These are phyloP conservation scores for Ganoderma resinaceum DNA, from an alignment of 1,284 basidiomycete genomes.

Conservation along the genomic window DNA sequence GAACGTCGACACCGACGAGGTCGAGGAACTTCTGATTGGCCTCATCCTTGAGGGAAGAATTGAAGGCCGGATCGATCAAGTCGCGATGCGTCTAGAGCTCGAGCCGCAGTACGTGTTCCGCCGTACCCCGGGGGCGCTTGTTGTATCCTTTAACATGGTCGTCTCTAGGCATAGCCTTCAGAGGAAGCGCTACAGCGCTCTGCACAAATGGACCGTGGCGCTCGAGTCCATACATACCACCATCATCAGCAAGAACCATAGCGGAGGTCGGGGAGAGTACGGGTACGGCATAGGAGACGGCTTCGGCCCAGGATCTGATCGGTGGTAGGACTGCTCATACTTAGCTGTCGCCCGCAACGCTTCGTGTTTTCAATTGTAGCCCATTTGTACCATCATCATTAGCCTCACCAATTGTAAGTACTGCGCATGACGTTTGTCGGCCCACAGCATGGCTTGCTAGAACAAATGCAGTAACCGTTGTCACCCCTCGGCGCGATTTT, in stretches of 20 bases:
- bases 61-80: slow-evolving; percentile 95
- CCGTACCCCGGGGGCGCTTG: slow-evolving; percentile 1
- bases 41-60: slow-evolving; percentile 96
- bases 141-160: slow-evolving; percentile 11
- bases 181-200: slow-evolving; percentile 82
- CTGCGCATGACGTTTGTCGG: slow-evolving; percentile 4
- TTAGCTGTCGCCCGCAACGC: slow-evolving; percentile 12
- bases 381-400: slow-evolving; percentile 23
- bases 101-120: slow-evolving; percentile 76
- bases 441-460: background rate
- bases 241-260: slow-evolving; percentile 76
- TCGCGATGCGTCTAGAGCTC: slow-evolving; percentile 89
- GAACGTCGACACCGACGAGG: slow-evolving; percentile 87
- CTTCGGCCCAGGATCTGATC: slow-evolving; percentile 23
- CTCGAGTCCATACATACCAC: slow-evolving; percentile 75
- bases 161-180: slow-evolving; percentile 77
- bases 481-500: background rate
- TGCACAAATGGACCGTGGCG: slow-evolving; percentile 84
- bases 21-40: slow-evolving; percentile 92
- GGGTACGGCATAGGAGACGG: slow-evolving; percentile 29
- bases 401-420: slow-evolving; percentile 14
- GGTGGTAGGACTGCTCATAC: slow-evolving; percentile 20
- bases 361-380: slow-evolving; percentile 25
- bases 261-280: slow-evolving; percentile 37
- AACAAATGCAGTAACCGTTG: background rate